phyloP scores from a whole-genome alignment of 352 stramenopile species.

The Lagenidium giganteum region DNA sequence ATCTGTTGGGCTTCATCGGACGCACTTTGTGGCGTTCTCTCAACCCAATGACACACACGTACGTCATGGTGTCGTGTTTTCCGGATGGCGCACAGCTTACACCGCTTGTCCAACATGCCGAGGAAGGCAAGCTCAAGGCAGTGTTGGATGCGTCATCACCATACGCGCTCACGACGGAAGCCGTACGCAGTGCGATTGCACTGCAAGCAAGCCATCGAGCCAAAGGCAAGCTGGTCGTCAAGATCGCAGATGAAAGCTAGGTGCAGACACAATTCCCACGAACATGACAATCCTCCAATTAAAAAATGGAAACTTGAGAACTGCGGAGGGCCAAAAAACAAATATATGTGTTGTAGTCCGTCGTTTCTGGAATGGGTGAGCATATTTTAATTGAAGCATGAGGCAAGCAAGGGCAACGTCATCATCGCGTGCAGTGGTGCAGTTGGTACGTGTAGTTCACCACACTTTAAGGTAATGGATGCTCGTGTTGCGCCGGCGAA shows the following conservation, averaged over 20 bases:
- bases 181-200: constrained; percentile 44
- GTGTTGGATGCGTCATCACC: constrained; percentile 63
- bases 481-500: too few species aligned
- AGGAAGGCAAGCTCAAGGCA: constrained; percentile 33
- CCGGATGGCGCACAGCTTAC: constrained; percentile 28
- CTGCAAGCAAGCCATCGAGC: constrained; percentile 57
- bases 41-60: constrained; percentile 29
- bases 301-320: too few species aligned
- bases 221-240: constrained; percentile 78
- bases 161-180: constrained; percentile 57
- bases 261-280: too few species aligned
- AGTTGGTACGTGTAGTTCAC: too few species aligned
- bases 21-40: constrained; percentile 14
- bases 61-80: constrained; percentile 28
- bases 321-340: too few species aligned
- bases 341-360: too few species aligned
- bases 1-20: constrained; percentile 23
- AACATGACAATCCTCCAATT: too few species aligned
- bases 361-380: too few species aligned
- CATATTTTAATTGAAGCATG: too few species aligned
- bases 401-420: too few species aligned
- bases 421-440: too few species aligned
- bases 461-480: too few species aligned
- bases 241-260: constrained; percentile 31
- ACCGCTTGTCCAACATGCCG: constrained; percentile 37